Evolutionary conservation across 228 moss, liverwort and hornwort genomes (phyloP).

Genomic region (Sphagnum magellanicum): DNA sequence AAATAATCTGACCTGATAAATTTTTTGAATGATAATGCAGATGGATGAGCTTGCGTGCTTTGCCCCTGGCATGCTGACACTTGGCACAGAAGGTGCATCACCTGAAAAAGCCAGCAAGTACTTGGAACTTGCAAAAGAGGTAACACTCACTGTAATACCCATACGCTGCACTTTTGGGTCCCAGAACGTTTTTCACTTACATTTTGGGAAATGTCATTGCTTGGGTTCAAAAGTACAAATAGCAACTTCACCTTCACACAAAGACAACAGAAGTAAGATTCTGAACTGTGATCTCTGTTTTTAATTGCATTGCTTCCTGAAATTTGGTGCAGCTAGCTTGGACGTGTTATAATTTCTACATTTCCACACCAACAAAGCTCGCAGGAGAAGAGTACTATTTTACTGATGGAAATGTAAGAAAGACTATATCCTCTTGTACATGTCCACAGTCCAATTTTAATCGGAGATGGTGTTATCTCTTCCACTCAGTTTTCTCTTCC

Average conservation of each 20-base stretch:
- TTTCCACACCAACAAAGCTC: constrained; percentile 65
- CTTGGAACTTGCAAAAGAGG: constrained; percentile 78
- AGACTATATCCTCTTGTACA: background rate
- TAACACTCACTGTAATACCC: constrained; percentile 1
- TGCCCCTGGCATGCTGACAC: constrained; percentile 91
- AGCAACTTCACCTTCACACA: too few species aligned
- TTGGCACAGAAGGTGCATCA: constrained; percentile 74
- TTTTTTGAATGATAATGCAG: constrained; percentile 16
- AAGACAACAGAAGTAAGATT: too few species aligned
- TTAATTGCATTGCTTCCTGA: too few species aligned
- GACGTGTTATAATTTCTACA: constrained; percentile 95
- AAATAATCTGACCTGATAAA: too few species aligned
- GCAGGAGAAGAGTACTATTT: constrained; percentile 92
- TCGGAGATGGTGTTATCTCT: too few species aligned
- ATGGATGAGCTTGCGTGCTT: constrained; percentile 99
- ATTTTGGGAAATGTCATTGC: too few species aligned
- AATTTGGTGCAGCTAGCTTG: constrained; percentile 43
- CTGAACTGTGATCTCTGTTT: too few species aligned
- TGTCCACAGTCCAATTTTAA: too few species aligned
- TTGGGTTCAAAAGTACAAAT: too few species aligned
- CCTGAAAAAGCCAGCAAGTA: constrained; percentile 72
- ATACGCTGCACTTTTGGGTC: too few species aligned
- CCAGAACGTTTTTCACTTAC: too few species aligned
- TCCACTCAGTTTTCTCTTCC: too few species aligned
- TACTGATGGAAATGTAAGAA: constrained; percentile 42